These are phyloP conservation scores for Verticillium zaregamsianum DNA, from an alignment of 2,329 filamentous ascomycete species.

Conservation along the genomic window DNA sequence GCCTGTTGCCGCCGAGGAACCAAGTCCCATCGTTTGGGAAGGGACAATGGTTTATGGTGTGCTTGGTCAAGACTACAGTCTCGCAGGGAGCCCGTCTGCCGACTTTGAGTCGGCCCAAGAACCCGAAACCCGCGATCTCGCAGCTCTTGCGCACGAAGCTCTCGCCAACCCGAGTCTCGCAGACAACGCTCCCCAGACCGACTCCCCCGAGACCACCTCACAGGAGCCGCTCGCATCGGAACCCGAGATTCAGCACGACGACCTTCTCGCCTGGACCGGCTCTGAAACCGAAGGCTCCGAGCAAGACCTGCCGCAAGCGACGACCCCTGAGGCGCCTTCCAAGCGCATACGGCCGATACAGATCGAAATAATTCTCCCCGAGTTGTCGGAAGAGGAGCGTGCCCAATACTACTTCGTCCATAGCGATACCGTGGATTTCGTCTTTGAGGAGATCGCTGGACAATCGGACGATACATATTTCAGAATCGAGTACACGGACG, in stretches of 20 bases:
- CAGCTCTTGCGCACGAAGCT: neutral
- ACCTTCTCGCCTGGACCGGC: neutral
- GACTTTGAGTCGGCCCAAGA: neutral
- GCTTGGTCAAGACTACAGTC: neutral
- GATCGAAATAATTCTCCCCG: slow-evolving; percentile 27
- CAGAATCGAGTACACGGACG: slow-evolving; percentile 41
- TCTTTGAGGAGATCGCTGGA: slow-evolving; percentile 25
- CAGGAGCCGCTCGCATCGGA: neutral
- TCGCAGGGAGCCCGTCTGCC: neutral
- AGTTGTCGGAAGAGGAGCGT: slow-evolving; percentile 19
- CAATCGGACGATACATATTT: slow-evolving; percentile 21
- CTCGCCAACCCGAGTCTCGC: neutral
- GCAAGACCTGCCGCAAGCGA: neutral
- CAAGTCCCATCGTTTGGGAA: neutral
- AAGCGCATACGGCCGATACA: neutral
- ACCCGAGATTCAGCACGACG: neutral
- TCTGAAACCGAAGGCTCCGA: neutral
- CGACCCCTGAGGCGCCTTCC: neutral
- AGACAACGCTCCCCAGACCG: neutral
- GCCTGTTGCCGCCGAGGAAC: neutral
- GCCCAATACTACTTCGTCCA: slow-evolving; percentile 23
- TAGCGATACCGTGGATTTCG: slow-evolving; percentile 32
- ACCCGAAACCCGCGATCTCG: neutral
- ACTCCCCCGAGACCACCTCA: neutral
- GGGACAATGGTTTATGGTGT: neutral